A percentile compares a stretch with the other conserved stretches of the same genome.
Evolutionary conservation across 2,329 filamentous ascomycete species (phyloP).

Genomic region (Periconia macrospinosa): DNA sequence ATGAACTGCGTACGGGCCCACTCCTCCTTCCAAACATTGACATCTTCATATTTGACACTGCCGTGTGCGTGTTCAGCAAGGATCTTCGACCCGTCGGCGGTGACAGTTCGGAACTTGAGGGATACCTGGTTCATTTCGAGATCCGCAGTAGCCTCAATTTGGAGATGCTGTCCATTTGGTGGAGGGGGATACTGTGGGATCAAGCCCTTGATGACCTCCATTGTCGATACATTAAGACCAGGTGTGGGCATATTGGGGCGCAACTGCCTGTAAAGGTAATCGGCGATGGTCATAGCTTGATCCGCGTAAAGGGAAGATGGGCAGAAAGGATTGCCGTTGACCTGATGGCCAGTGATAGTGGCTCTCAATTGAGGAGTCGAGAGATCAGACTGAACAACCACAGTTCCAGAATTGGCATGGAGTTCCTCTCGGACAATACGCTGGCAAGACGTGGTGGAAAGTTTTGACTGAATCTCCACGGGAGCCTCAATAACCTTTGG

Average conservation of each 20-base stretch:
- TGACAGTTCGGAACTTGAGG: constrained; percentile 60
- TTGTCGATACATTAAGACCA: constrained; percentile 65
- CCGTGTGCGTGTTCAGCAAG: constrained; percentile 65
- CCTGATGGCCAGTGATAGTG: constrained; percentile 66
- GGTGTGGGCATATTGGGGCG: constrained; percentile 59
- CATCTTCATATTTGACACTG: constrained; percentile 63
- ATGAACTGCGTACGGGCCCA: constrained; percentile 67
- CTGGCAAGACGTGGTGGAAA: constrained; percentile 68
- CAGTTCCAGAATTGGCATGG: constrained; percentile 59
- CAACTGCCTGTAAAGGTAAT: constrained; percentile 68
- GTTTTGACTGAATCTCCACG: constrained; percentile 54
- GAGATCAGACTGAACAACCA: constrained; percentile 69
- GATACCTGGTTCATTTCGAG: constrained; percentile 58
- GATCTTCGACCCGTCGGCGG: constrained; percentile 59
- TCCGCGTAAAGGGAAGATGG: constrained; percentile 67
- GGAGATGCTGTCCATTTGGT: constrained; percentile 60
- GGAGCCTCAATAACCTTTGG: constrained; percentile 44
- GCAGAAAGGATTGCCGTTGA: constrained; percentile 68
- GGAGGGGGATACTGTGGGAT: constrained; percentile 58
- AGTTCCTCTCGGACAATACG: constrained; percentile 65
- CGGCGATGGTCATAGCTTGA: constrained; percentile 65
- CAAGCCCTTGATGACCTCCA: constrained; percentile 71
- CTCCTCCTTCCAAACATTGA: constrained; percentile 63
- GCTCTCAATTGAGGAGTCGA: constrained; percentile 64
- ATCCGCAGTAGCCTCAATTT: constrained; percentile 63